Percentiles rank a stretch among this genome's conserved stretches.
These are phyloP conservation scores for Patellifolia procumbens DNA, from an alignment of 179 eudicot species.

Conservation along the genomic window DNA sequence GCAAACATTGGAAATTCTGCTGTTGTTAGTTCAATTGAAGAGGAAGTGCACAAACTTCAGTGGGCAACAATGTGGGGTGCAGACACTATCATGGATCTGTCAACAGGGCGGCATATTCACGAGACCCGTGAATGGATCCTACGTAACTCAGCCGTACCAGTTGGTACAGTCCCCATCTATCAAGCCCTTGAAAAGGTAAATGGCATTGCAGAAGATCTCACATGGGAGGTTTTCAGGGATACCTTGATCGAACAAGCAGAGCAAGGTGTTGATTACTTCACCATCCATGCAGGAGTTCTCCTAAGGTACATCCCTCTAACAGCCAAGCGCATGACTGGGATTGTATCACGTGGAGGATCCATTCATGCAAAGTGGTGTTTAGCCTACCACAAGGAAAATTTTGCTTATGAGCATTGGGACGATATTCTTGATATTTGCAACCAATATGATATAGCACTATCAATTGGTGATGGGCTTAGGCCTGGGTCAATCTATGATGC, in stretches of 20 bases:
- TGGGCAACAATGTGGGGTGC: constrained; percentile 99
- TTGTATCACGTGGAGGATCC: constrained; percentile 98
- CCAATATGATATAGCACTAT: constrained; percentile 87
- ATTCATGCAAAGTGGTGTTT: constrained; percentile 99
- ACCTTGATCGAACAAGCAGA: constrained; percentile 98
- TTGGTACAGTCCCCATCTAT: constrained; percentile 96
- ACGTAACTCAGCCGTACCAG: constrained; percentile 93
- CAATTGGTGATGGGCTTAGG: constrained; percentile 96
- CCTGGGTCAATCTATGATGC: constrained; percentile 99
- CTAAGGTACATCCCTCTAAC: constrained; percentile 93
- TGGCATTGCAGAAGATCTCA: constrained; percentile 89
- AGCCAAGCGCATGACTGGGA: constrained; percentile 97
- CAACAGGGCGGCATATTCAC: constrained; percentile 98
- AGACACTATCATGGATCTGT: constrained; percentile 96
- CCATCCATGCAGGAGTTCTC: constrained; percentile 95
- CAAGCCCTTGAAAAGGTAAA: constrained; percentile 97
- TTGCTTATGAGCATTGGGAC: constrained; percentile 99
- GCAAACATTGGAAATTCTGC: constrained; percentile 99
- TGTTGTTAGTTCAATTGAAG: constrained; percentile 95
- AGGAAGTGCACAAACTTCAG: constrained; percentile 98
- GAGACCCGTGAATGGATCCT: constrained; percentile 99
- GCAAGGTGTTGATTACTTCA: constrained; percentile 98
- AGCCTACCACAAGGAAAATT: constrained; percentile 92
- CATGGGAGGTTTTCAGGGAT: constrained; percentile 87
- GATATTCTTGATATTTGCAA: constrained; percentile 95